A percentile compares a stretch with the other conserved stretches of the same genome.
Evolutionary conservation across 495 filamentous ascomycete genomes (phyloP).

Genomic region (Trichoderma gamsii): DNA sequence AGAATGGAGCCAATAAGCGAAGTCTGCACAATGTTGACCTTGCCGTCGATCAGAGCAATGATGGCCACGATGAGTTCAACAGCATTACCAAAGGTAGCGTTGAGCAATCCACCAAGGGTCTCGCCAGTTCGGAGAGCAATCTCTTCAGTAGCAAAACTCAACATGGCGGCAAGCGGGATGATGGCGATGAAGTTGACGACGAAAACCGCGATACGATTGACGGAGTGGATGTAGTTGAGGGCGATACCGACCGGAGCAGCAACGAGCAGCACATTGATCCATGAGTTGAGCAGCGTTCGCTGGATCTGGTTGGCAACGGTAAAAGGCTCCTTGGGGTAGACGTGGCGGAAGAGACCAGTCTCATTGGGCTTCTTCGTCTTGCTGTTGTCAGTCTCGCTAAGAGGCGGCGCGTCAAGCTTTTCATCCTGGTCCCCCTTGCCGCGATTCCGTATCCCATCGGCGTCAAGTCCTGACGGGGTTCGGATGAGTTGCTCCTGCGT

Average conservation of each 20-base stretch:
- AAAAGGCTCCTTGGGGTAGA: conserved; percentile 45
- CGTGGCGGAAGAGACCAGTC: conserved; percentile 34
- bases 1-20: conserved; percentile 87
- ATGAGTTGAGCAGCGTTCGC: conserved; percentile 68
- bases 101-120: conserved; percentile 77
- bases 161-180: conserved; percentile 77
- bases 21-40: conserved; percentile 86
- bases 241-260: conserved; percentile 74
- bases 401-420: not conserved
- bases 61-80: conserved; percentile 90
- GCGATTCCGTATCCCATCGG: conserved; percentile 16
- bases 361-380: conserved; percentile 30
- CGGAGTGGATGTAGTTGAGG: conserved; percentile 49
- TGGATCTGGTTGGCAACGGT: conserved; percentile 65
- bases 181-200: conserved; percentile 87
- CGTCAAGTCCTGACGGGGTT: not conserved
- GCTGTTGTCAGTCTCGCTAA: conserved; percentile 26
- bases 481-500: not conserved
- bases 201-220: conserved; percentile 60
- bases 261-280: conserved; percentile 78
- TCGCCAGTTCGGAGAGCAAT: conserved; percentile 77
- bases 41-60: conserved; percentile 63
- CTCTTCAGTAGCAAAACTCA: conserved; percentile 91
- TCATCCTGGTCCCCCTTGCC: not conserved
- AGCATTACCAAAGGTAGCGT: conserved; percentile 86